Conservation (phyloP, 2,329 filamentous ascomycete species). For the Colletotrichum sp. region DNA sequence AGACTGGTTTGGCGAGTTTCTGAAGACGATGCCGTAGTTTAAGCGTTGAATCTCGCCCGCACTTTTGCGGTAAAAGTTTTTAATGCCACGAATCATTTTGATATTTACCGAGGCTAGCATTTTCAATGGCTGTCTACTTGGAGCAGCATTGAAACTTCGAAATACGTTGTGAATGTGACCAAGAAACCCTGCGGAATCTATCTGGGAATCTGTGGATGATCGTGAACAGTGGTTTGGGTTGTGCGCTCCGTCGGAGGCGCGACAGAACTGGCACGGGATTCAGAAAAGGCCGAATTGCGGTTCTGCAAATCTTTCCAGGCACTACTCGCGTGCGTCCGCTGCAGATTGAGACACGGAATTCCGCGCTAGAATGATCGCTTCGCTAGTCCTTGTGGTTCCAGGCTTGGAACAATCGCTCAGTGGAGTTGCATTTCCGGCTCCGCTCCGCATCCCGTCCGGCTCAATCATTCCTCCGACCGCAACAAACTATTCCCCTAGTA, state of each 20-base stretch:
- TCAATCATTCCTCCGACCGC: background rate
- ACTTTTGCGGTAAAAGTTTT: background rate
- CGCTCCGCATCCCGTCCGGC: background rate
- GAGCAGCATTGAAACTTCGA: background rate
- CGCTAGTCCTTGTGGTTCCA: background rate
- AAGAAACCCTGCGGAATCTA: accelerated
- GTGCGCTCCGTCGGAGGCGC: background rate
- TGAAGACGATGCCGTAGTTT: background rate
- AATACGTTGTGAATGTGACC: accelerated
- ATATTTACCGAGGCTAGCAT: accelerated
- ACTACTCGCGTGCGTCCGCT: background rate
- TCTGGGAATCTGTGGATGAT: accelerated
- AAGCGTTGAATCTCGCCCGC: background rate
- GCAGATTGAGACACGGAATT: background rate
- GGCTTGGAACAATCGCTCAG: background rate
- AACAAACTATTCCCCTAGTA: background rate
- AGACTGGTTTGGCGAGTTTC: slow-evolving; percentile 41
- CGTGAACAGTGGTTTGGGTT: background rate
- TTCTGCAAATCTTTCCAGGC: background rate
- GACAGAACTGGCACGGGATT: background rate
- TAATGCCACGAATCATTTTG: background rate
- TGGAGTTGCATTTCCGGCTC: background rate
- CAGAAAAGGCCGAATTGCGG: background rate
- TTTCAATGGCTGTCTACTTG: too few relatives aligned
- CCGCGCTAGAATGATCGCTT: background rate